phyloP scores from a whole-genome alignment of 169 alveolate genomes.

The Plasmodium fragile region DNA sequence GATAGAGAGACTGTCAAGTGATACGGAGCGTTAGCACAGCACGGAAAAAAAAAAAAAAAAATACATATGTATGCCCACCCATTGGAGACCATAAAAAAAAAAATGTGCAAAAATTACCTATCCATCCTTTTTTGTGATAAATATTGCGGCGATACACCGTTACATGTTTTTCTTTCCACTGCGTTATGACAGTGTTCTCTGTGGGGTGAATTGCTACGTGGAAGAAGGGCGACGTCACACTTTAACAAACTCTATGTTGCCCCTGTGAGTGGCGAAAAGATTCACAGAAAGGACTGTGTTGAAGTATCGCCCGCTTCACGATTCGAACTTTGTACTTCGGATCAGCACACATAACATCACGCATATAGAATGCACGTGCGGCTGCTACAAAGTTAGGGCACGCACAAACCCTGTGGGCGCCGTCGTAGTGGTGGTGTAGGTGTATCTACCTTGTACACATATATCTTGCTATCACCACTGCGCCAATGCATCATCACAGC shows the following conservation, averaged over 20 bases:
- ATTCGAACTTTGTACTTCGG: background rate
- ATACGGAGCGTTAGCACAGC: background rate
- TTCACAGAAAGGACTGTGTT: background rate
- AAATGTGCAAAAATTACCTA: background rate
- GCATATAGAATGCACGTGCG: background rate
- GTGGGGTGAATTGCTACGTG: background rate
- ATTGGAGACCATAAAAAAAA: background rate
- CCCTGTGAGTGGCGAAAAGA: background rate
- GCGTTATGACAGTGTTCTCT: background rate
- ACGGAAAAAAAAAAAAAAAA: background rate
- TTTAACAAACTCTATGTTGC: background rate
- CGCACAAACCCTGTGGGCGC: background rate
- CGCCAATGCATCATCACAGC: background rate
- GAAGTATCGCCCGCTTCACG: background rate
- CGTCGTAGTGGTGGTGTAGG: background rate
- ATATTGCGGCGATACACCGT: background rate
- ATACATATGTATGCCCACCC: slow-evolving; percentile 7
- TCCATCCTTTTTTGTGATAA: background rate
- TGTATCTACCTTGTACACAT: background rate
- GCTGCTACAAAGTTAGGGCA: background rate
- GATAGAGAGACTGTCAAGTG: background rate
- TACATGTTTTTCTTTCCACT: background rate
- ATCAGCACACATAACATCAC: background rate
- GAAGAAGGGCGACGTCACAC: background rate
- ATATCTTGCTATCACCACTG: background rate